These are phyloP conservation scores for Trichoderma gamsii DNA, from an alignment of 495 filamentous ascomycete species.

Conservation along the genomic window DNA sequence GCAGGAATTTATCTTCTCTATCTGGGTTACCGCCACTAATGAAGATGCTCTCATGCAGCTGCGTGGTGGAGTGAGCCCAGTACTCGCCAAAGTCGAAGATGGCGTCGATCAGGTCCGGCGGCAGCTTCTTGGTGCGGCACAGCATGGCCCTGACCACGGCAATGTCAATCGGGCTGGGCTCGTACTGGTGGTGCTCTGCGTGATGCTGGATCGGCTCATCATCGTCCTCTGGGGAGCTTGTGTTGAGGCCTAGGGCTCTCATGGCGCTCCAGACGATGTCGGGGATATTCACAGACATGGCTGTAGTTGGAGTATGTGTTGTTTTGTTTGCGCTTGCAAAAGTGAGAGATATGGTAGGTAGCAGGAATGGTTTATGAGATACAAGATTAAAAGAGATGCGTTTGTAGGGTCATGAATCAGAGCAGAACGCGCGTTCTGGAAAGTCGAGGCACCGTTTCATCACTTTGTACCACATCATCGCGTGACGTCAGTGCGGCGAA, in stretches of 20 bases:
- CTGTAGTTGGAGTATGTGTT: background rate
- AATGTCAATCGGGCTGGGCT: slow-evolving; percentile 39
- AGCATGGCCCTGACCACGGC: slow-evolving; percentile 41
- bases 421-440: background rate
- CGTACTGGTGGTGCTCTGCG: slow-evolving; percentile 13
- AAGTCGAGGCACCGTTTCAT: background rate
- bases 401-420: no score
- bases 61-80: slow-evolving; percentile 50
- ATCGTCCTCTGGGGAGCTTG: background rate
- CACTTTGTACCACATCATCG: background rate
- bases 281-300: background rate
- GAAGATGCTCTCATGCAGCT: slow-evolving; percentile 10
- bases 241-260: background rate
- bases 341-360: no score
- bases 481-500: background rate
- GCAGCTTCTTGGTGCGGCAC: slow-evolving; percentile 37
- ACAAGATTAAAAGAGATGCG: no score
- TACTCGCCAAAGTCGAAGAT: slow-evolving; percentile 67
- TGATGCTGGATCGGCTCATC: background rate
- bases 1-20: slow-evolving; percentile 34
- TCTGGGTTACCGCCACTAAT: slow-evolving; percentile 18
- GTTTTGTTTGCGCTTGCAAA: background rate
- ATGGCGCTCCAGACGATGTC: background rate
- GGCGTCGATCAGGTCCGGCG: slow-evolving; percentile 58
- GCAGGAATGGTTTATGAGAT: no score